phyloP scores from a whole-genome alignment of 495 filamentous ascomycete species.

The Neurospora pannonica region DNA sequence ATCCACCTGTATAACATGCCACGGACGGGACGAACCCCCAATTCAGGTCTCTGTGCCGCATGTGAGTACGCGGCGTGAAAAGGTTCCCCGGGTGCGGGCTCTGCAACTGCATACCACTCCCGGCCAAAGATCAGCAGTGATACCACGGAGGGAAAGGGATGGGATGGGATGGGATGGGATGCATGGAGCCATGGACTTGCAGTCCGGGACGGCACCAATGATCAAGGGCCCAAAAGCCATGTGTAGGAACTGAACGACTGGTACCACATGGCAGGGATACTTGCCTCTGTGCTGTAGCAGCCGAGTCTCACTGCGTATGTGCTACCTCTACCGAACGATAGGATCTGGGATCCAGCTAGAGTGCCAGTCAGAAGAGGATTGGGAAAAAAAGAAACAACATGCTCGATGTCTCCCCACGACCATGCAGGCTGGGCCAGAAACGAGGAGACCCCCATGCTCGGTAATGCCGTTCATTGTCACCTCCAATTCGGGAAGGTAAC shows the following conservation, averaged over 20 bases:
- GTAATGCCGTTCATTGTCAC: background rate
- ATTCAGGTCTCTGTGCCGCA: background rate
- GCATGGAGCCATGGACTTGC: background rate
- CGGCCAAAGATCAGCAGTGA: background rate
- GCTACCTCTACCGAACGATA: background rate
- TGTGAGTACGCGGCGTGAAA: background rate
- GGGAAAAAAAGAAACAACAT: background rate
- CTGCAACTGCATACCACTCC: background rate
- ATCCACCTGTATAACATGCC: background rate
- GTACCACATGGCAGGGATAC: background rate
- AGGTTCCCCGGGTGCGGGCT: background rate
- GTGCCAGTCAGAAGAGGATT: background rate
- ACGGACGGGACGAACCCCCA: background rate
- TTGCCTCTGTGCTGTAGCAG: background rate
- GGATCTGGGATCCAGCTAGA: background rate
- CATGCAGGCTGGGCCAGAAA: background rate
- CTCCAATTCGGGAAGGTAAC: background rate
- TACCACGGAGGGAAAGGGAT: background rate
- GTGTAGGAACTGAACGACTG: background rate
- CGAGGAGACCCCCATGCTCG: background rate
- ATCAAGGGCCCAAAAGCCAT: background rate
- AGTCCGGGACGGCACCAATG: background rate
- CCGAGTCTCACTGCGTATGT: background rate
- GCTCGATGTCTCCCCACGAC: background rate
- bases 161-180: background rate